These are phyloP conservation scores for Agaricus sinodeliciosus DNA, from an alignment of 768 basidiomycete genomes.

Conservation along the genomic window DNA sequence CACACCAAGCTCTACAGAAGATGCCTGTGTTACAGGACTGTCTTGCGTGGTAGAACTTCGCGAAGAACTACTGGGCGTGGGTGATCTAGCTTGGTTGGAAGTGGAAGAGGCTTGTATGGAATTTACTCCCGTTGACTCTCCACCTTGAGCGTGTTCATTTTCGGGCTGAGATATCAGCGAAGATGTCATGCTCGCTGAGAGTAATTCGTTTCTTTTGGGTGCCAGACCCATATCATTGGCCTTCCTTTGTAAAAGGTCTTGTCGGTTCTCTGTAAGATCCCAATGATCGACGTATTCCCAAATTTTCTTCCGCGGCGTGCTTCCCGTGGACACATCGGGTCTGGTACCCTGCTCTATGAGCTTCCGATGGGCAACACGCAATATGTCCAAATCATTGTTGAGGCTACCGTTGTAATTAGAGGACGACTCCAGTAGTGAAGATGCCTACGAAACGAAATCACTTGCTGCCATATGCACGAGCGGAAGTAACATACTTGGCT, in stretches of 20 bases:
- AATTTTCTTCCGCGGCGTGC: constrained; percentile 69
- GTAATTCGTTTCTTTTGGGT: not conserved
- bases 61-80: constrained; percentile 6
- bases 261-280: constrained; percentile 61
- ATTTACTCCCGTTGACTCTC: not conserved
- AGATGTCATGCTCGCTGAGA: not conserved
- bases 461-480: not conserved
- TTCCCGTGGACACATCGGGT: constrained; percentile 63
- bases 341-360: constrained; percentile 52
- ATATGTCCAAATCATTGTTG: constrained; percentile 33
- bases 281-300: constrained; percentile 70
- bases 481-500: constrained; percentile 40
- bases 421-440: constrained; percentile 24
- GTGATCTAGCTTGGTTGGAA: not conserved
- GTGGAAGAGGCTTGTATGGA: not conserved
- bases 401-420: not conserved
- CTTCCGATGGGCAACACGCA: constrained; percentile 44
- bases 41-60: not conserved
- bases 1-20: not conserved
- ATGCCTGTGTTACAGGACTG: constrained; percentile 1
- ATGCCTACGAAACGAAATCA: constrained; percentile 24
- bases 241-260: constrained; percentile 41
- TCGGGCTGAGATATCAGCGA: not conserved
- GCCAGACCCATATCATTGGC: constrained; percentile 16
- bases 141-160: not conserved